phyloP scores from a whole-genome alignment of 2,329 filamentous ascomycete genomes.

The Chlorencoelia australis region DNA sequence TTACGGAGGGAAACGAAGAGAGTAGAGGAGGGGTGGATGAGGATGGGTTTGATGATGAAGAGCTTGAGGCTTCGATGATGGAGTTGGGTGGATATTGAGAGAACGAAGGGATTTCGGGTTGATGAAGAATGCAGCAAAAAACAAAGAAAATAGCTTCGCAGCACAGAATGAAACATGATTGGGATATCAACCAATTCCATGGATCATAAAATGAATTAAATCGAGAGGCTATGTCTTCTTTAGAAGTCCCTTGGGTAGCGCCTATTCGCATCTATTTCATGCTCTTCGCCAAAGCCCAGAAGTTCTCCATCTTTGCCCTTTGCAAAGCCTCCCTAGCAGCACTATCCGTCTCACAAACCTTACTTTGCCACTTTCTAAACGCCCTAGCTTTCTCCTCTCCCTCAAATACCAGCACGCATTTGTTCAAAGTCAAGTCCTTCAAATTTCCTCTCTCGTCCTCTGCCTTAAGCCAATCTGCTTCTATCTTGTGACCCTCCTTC shows the following conservation, averaged over 20 bases:
- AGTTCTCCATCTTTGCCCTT: slow-evolving; percentile 83
- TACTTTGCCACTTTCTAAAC: slow-evolving; percentile 82
- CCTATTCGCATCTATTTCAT: slow-evolving; percentile 21
- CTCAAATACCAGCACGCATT: slow-evolving; percentile 79
- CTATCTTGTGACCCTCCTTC: slow-evolving; percentile 50
- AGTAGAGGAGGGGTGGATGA: slow-evolving; percentile 18
- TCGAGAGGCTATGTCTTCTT: background rate
- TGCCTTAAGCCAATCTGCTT: slow-evolving; percentile 65
- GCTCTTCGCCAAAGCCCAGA: slow-evolving; percentile 84
- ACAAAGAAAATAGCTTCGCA: too few relatives aligned
- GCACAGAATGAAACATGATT: too few relatives aligned
- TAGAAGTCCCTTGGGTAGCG: too few relatives aligned
- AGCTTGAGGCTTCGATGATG: slow-evolving; percentile 44
- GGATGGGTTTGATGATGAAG: slow-evolving; percentile 26
- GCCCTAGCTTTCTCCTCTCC: slow-evolving; percentile 71
- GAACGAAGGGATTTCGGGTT: background rate
- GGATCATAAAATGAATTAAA: slow-evolving; percentile 7
- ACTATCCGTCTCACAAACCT: slow-evolving; percentile 86
- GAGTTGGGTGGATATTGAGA: slow-evolving; percentile 15
- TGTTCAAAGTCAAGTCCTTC: slow-evolving; percentile 74
- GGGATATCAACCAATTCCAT: too few relatives aligned
- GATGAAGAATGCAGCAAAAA: too few relatives aligned
- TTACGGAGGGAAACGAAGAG: slow-evolving; percentile 14
- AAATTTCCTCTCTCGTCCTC: slow-evolving; percentile 68
- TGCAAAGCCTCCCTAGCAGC: slow-evolving; percentile 74